A percentile compares a stretch with the other conserved stretches of the same genome.
Conservation (phyloP, 176 grass and related monocot species). For the Musa beccarii region DNA sequence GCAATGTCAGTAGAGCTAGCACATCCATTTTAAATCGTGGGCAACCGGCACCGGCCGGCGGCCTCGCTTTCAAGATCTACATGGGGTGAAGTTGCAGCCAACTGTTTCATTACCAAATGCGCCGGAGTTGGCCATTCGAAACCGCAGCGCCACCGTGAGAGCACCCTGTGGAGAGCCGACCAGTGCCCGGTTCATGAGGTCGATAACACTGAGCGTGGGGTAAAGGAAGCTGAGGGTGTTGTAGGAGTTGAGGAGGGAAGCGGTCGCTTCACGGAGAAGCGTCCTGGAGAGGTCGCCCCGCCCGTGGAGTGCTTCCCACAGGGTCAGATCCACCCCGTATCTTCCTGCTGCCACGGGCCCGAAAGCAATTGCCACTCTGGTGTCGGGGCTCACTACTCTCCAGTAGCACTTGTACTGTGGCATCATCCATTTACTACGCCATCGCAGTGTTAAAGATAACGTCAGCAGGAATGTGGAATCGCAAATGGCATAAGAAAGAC, state of each 20-base stretch:
- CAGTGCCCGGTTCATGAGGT: slow-evolving; percentile 48
- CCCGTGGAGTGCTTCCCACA: slow-evolving; percentile 46
- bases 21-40: too few relatives aligned
- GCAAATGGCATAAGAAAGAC: not conserved
- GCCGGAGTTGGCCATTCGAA: slow-evolving; percentile 58
- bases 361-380: slow-evolving; percentile 66
- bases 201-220: slow-evolving; percentile 45
- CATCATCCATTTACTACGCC: slow-evolving; percentile 34
- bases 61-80: slow-evolving; percentile 2
- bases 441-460: not conserved
- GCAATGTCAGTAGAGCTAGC: too few relatives aligned
- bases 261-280: slow-evolving; percentile 71
- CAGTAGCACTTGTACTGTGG: slow-evolving; percentile 52
- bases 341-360: slow-evolving; percentile 50
- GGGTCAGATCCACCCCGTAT: slow-evolving; percentile 49
- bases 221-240: slow-evolving; percentile 48
- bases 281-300: slow-evolving; percentile 56
- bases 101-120: not conserved
- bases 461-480: not conserved
- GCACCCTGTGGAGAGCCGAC: slow-evolving; percentile 34
- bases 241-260: slow-evolving; percentile 76
- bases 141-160: slow-evolving; percentile 42
- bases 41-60: too few relatives aligned
- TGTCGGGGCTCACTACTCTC: slow-evolving; percentile 62
- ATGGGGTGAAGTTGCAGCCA: slow-evolving; percentile 37